Base-by-base conservation (phyloP, 2,329 filamentous ascomycete species). In the Camillea tinctor region DNA sequence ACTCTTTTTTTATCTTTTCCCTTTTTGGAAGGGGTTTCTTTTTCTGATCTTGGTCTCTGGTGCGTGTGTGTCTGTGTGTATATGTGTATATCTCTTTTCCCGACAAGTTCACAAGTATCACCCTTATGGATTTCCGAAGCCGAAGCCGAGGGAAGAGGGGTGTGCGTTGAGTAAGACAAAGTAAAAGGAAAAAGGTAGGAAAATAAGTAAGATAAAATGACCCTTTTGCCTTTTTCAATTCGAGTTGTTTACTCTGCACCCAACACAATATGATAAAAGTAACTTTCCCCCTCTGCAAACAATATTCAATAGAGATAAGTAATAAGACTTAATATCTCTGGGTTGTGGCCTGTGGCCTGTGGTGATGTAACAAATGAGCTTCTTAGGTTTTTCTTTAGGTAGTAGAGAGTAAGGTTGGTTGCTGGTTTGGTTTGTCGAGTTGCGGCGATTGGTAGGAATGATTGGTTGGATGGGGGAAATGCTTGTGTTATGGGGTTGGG, bases 291-390 rank as follows among this genome's bases (percentile, higher is more conserved):
- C 23, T n/a, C 11, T 19, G 24, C 20, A 21, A 54, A 54, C 3
- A 48, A 21, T n/a, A n/a, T n/a, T 30, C 19, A n/a, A 22, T 30
- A 22, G 9, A 20, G 24, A 22, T 17, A 23, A 21, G 22, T 26
- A 48, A 30, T 24, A 36, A n/a, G 23, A 30, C 40, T 24, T 22
- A 23, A 48, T 22, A 26, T 49, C 21, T 55, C 23, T 44, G 26
- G 26, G 7, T 30, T 30, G 26, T 54, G 36, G 21, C 15, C 48
- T 36, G 30, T 21, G 13, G 36, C 36, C 61, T 60, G 64, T 59
- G 65, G 64, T 71, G 70, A 71, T 72, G 69, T 70, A 71, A 72
- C 68, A 65, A 67, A 67, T 67, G 59, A 66, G 66, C 69, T 70
- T 61, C 54, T 62, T 62, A 64, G 61, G 55, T 60, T 56, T 62